A percentile compares a stretch with the other conserved stretches of the same genome.
Conservation (phyloP, 305 asterid genomes). For the Fraxinus latifolia region DNA sequence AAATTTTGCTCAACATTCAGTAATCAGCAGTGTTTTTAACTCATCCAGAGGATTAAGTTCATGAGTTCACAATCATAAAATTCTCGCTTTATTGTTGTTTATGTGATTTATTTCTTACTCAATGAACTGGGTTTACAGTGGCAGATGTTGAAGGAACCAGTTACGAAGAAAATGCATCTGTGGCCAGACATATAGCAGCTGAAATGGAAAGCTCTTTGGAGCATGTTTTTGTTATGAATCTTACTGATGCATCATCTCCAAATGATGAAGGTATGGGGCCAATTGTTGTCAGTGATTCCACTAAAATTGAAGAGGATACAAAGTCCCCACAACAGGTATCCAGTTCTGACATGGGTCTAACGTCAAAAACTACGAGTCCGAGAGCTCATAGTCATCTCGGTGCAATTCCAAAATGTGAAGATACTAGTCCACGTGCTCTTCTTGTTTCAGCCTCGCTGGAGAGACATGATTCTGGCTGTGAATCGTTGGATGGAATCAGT, state of each 20-base stretch:
- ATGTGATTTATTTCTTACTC: slow-evolving; percentile 22
- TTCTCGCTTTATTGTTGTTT: slow-evolving; percentile 13
- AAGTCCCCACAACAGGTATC: slow-evolving; percentile 23
- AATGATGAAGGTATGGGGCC: slow-evolving; percentile 24
- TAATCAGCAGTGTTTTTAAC: neutral
- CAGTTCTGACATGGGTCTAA: slow-evolving; percentile 24
- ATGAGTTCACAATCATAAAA: neutral
- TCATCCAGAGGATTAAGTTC: neutral
- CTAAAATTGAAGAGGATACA: slow-evolving; percentile 29
- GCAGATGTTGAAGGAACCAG: slow-evolving; percentile 24
- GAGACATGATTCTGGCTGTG: slow-evolving; percentile 32
- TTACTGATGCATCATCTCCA: slow-evolving; percentile 16
- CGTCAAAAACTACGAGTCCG: slow-evolving; percentile 22
- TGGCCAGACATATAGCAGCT: slow-evolving; percentile 25
- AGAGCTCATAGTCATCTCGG: slow-evolving; percentile 19
- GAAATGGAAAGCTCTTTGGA: slow-evolving; percentile 23
- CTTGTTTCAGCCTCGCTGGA: slow-evolving; percentile 31
- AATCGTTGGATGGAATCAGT: slow-evolving; percentile 35
- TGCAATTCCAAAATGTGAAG: slow-evolving; percentile 18
- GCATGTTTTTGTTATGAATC: slow-evolving; percentile 18
- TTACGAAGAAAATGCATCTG: slow-evolving; percentile 23
- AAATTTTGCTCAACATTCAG: neutral
- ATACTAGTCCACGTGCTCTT: slow-evolving; percentile 12
- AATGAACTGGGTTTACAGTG: slow-evolving; percentile 30
- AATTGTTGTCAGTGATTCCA: slow-evolving; percentile 23